A percentile compares a stretch with the other conserved stretches of the same genome.
phyloP scores from a whole-genome alignment of 495 filamentous ascomycete species.

The Bryoglossum gracile region DNA sequence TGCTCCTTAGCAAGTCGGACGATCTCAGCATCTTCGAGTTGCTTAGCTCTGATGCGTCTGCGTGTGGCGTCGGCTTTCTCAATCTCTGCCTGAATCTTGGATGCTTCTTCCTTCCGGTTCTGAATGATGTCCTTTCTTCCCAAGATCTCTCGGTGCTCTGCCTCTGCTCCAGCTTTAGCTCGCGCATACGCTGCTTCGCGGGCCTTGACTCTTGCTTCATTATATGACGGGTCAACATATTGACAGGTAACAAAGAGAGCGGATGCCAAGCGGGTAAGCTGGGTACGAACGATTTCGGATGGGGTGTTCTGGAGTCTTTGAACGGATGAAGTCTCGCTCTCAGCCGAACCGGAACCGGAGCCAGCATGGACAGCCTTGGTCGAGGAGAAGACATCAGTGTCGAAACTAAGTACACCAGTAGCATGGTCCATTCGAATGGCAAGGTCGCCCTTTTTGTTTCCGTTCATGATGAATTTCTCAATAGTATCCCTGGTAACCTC shows the following conservation, averaged over 20 bases:
- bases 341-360: conserved; percentile 79
- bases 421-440: conserved; percentile 95
- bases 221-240: conserved; percentile 88
- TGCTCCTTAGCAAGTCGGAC: conserved; percentile 85
- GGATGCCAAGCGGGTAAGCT: conserved; percentile 85
- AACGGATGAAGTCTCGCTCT: conserved; percentile 75
- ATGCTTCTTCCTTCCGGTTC: conserved; percentile 91
- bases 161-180: conserved; percentile 76
- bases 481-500: conserved; percentile 86
- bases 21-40: conserved; percentile 79
- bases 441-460: conserved; percentile 98
- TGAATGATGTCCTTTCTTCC: conserved; percentile 86
- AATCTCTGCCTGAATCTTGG: conserved; percentile 71
- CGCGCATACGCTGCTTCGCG: conserved; percentile 73
- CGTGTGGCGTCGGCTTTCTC: conserved; percentile 87
- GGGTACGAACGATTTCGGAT: conserved; percentile 93
- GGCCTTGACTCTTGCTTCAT: conserved; percentile 65
- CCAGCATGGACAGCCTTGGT: conserved; percentile 87
- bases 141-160: conserved; percentile 85
- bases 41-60: conserved; percentile 75
- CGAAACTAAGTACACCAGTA: conserved; percentile 89
- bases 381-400: conserved; percentile 96
- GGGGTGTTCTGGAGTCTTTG: conserved; percentile 96
- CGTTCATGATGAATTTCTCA: conserved; percentile 99
- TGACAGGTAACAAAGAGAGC: conserved; percentile 86